Evolutionary conservation across 345 rosid genomes (phyloP), one percentile per base, ranked within the genome.

Genomic region (Citrus unshiu): DNA sequence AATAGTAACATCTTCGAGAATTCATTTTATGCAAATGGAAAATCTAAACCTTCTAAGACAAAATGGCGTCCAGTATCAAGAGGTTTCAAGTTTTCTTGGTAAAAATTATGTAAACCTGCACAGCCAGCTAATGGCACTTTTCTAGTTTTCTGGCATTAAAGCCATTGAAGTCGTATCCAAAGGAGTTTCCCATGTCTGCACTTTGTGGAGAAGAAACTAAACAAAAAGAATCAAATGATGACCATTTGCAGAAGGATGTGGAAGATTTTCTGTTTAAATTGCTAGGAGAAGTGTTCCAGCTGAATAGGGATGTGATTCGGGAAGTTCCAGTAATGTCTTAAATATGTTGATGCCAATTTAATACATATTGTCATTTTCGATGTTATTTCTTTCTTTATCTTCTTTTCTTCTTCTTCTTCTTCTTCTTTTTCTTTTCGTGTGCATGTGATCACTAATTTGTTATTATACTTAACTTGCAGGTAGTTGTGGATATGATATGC

Each of bases 181-280:
- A 77, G 34, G 84, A 76, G 62, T 77, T 81, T 67, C 88, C 89
- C 0, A 24, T 61, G 68, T 78, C 90, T 74, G 85, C 32, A 72
- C 60, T 83, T 70, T 82, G 86, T 82, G 77, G 74, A 30, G 85
- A 81, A 83, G 83, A 72, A 63, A 40, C 27, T 63, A 51, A 78
- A 32, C 40, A 3, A 18, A 62, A 66, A 64, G 65, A 61, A 24
- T n/a, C 76, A 40, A 85, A 57, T 69, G 79, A 80, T 39, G 74
- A 80, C 14, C 62, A 3, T 69, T 70, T 85, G 82, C 87, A 75
- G 9, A 82, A 84, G 74, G 85, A 88, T 58, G 80, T 83, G 77
- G 89, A 84, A 76, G 87, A 83, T 65, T 86, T 90, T 80, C 75
- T 84, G 70, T 79, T 85, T 84, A 86, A 82, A 81, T 85, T 88